Evolutionary conservation across 2,329 filamentous ascomycete species (phyloP).

Genomic region (Venturia oleaginea): DNA sequence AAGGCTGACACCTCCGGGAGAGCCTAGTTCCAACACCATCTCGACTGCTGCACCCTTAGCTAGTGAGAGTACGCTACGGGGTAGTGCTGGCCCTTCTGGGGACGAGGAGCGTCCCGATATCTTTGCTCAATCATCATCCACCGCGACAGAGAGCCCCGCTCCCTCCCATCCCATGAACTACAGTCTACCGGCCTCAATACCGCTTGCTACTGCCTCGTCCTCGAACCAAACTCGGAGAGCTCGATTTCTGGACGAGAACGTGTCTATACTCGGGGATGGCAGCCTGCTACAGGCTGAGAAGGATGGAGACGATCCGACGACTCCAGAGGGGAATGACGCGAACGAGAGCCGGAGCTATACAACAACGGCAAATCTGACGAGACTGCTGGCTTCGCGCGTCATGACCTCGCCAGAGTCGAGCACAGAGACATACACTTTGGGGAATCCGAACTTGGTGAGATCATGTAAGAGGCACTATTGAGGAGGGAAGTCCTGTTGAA

Average conservation of each 20-base stretch:
- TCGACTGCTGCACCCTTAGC: background rate
- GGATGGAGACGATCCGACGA: constrained; percentile 39
- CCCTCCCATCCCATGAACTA: background rate
- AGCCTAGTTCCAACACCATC: background rate
- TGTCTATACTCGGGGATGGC: constrained; percentile 8
- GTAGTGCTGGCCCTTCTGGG: background rate
- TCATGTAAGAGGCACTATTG: constrained; percentile 1
- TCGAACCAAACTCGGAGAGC: background rate
- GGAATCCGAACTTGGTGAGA: constrained; percentile 10
- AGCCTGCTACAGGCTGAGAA: constrained; percentile 35
- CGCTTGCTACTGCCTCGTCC: background rate
- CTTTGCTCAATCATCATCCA: background rate
- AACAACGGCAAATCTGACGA: constrained; percentile 34
- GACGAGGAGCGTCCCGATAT: background rate
- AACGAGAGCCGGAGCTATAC: constrained; percentile 28
- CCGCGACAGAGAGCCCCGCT: background rate
- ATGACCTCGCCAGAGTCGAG: constrained; percentile 28
- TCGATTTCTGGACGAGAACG: constrained; percentile 4
- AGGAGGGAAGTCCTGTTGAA: constrained; percentile 11
- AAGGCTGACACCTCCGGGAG: background rate
- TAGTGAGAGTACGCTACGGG: background rate
- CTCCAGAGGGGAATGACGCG: constrained; percentile 26
- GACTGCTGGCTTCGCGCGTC: constrained; percentile 35
- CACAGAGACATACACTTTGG: constrained; percentile 30
- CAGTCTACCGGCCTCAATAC: background rate